These are phyloP conservation scores for Dipteronia dyeriana DNA, from an alignment of 345 rosid genomes.

Conservation along the genomic window DNA sequence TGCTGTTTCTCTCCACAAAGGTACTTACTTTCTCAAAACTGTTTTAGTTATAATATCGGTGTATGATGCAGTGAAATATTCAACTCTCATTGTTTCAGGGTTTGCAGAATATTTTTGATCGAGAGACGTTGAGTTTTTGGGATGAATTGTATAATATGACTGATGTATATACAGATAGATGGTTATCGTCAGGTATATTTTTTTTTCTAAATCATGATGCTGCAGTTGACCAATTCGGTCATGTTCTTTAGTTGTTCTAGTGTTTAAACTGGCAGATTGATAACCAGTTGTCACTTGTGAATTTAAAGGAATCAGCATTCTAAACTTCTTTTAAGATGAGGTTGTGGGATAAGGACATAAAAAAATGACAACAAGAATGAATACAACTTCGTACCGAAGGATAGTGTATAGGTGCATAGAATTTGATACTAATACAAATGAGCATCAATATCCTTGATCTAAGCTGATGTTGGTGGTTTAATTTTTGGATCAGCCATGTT, in stretches of 20 bases:
- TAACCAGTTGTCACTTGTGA: not conserved
- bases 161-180: slow-evolving; percentile 74
- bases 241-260: slow-evolving; percentile 5
- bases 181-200: slow-evolving; percentile 79
- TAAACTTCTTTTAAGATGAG: not conserved
- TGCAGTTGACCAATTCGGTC: slow-evolving; percentile 6
- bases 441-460: not conserved
- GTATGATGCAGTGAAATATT: slow-evolving; percentile 6
- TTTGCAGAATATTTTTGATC: slow-evolving; percentile 47
- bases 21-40: slow-evolving; percentile 1
- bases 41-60: not conserved
- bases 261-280: slow-evolving; percentile 12
- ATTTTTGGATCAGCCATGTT: not conserved
- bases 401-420: not conserved
- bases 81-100: slow-evolving; percentile 59
- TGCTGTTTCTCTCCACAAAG: slow-evolving; percentile 1
- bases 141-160: slow-evolving; percentile 71
- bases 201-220: not conserved
- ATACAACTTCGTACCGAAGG: not conserved
- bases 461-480: not conserved
- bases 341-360: not conserved
- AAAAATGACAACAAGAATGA: not conserved
- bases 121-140: slow-evolving; percentile 42
- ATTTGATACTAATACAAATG: not conserved
- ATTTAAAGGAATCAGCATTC: not conserved